A percentile compares a stretch with the other conserved stretches of the same genome.
Conservation (phyloP, 1,139 yeast species). For the Pneumocystis jirovecii region DNA sequence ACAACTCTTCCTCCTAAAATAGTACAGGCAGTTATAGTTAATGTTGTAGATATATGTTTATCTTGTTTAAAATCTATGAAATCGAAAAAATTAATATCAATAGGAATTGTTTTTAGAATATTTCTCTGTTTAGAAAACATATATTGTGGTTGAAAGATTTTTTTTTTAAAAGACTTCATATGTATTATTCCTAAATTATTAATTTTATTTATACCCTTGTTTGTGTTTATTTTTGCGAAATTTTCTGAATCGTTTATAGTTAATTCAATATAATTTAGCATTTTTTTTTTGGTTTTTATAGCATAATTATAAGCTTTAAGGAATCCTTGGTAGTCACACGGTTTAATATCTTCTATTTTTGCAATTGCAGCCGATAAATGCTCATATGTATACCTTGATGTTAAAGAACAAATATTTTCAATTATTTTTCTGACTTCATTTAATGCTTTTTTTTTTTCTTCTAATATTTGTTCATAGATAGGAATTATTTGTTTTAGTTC, state of each 20-base stretch:
- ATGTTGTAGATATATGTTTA: neutral
- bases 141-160: constrained; percentile 55
- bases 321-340: constrained; percentile 47
- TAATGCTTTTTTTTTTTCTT: constrained; percentile 39
- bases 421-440: constrained; percentile 48
- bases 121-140: constrained; percentile 4
- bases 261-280: constrained; percentile 48
- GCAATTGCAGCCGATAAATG: constrained; percentile 19
- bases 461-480: constrained; percentile 39
- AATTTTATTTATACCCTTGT: constrained; percentile 43
- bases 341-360: constrained; percentile 42
- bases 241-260: constrained; percentile 55
- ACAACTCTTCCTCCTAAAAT: neutral
- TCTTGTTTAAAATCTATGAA: constrained; percentile 42
- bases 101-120: constrained; percentile 40
- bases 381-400: constrained; percentile 46
- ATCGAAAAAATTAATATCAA: constrained; percentile 49
- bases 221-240: constrained; percentile 37
- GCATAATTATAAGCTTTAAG: constrained; percentile 60
- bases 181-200: constrained; percentile 17
- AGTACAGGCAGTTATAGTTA: neutral
- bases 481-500: constrained; percentile 33
- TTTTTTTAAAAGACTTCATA: constrained; percentile 42
- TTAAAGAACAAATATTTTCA: constrained; percentile 44
- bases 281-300: constrained; percentile 47